Evolutionary conservation across 2,329 filamentous ascomycete species (phyloP), one percentile per base, ranked within the genome.

Genomic region (Talaromyces sp.): DNA sequence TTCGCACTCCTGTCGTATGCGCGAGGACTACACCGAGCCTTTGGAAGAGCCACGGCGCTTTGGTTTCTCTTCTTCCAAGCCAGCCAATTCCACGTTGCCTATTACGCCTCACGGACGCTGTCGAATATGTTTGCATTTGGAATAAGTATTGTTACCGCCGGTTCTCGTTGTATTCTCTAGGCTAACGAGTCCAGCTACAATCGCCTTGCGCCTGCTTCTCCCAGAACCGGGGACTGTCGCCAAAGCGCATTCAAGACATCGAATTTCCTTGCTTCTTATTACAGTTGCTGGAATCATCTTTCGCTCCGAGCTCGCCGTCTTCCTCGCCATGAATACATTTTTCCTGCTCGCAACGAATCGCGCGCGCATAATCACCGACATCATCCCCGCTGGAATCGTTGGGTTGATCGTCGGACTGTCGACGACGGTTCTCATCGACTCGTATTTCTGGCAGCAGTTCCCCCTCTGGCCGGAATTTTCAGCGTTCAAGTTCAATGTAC

Each of bases 61-160:
- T 98, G 93, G 92, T 99, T 90, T 78, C 77, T 89, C 4, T 64
- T 91, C 44, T 81, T 98, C 59, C 89, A 92, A 71, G 85, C 85
- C 1, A 88, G 87, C 74, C 93, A 98, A 75, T 99, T 99, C 71
- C 95, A 99, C 77, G 79, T 96, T 64, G 83, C 95, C 64, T 99
- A 92, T 76, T 99, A 99, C 79, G 89, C 93, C 15, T 95, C 92
- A 17, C 84, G 95, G 63, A 95, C 92, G 2, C 78, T 99, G 66
- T 95, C 95, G 1, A 99, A 99, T 73, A 96, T 96, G 89, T 96
- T 97, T 77, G 93, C 95, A 22, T 95, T 98, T 78, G 85, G 87
- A 10, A 78, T 97, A 62, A 91, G 89, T 93, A 80, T 76, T 88
- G 82, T 39, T 42, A 22, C 33, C 27, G 55, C 7, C 30, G 19